These are phyloP conservation scores for Malassezia psittaci DNA, from an alignment of 1,284 basidiomycete genomes.

Conservation along the genomic window DNA sequence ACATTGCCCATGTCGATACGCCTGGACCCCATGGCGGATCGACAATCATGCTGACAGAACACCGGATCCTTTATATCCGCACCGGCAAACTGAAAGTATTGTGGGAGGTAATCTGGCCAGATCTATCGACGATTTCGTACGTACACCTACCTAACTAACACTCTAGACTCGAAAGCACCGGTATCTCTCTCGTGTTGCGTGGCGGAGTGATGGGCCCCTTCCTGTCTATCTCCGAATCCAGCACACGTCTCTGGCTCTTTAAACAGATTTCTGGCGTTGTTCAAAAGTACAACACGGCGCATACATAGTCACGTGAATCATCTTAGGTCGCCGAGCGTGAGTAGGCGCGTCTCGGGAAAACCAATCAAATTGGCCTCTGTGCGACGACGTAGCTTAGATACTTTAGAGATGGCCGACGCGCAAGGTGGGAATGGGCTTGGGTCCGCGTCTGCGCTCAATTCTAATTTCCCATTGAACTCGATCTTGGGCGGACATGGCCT, in stretches of 20 bases:
- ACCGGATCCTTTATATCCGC: conserved; percentile 62
- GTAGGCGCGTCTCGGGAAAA: conserved; percentile 1
- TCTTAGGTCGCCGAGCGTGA: background rate
- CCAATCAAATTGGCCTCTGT: background rate
- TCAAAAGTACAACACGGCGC: conserved; percentile 20
- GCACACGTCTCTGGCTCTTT: conserved; percentile 55
- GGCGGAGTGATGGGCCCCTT: conserved; percentile 54
- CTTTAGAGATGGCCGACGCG: conserved; percentile 8
- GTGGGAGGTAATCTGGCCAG: conserved; percentile 83
- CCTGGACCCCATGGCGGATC: conserved; percentile 52
- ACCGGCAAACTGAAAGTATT: conserved; percentile 72
- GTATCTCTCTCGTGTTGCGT: conserved; percentile 56
- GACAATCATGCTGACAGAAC: conserved; percentile 40
- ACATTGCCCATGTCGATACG: conserved; percentile 65
- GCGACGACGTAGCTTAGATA: background rate
- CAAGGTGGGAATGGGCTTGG: conserved; percentile 9
- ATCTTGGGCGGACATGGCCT: conserved; percentile 5
- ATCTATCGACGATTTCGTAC: conserved; percentile 69
- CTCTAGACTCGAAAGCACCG: conserved; percentile 28
- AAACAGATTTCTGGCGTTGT: conserved; percentile 51
- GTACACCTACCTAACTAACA: background rate
- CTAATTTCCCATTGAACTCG: conserved; percentile 8
- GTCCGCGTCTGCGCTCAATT: conserved; percentile 6
- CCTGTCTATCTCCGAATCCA: conserved; percentile 52
- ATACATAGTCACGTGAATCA: conserved; percentile 3